Percentiles rank a stretch among this genome's conserved stretches.
Evolutionary conservation across 768 basidiomycete genomes (phyloP).

Genomic region (Polyporus arcularius): DNA sequence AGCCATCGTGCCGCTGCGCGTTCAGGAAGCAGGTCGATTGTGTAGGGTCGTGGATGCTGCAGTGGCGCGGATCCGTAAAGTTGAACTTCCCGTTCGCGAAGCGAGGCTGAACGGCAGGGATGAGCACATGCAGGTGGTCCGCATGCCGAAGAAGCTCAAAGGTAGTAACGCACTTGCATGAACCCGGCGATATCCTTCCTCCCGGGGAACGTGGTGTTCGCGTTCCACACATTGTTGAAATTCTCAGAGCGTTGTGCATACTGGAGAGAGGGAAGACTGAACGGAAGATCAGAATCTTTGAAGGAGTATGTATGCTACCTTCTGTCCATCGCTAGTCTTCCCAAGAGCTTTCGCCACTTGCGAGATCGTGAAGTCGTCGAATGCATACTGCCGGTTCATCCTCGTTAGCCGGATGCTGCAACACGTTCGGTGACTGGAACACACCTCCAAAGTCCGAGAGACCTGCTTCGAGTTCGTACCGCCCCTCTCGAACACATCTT

Average conservation of each 20-base stretch:
- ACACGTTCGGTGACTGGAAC: no score
- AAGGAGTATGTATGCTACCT: constrained; percentile 36
- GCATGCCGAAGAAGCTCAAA: background rate
- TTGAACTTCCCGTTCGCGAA: constrained; percentile 60
- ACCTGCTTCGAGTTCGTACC: constrained; percentile 65
- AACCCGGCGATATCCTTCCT: constrained; percentile 49
- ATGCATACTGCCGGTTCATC: constrained; percentile 48
- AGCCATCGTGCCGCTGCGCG: constrained; percentile 56
- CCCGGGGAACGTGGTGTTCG: constrained; percentile 53
- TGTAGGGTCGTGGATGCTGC: constrained; percentile 61
- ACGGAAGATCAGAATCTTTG: no score
- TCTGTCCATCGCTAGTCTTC: constrained; percentile 48
- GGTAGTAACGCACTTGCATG: constrained; percentile 48
- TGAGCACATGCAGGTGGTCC: background rate
- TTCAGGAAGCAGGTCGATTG: constrained; percentile 62
- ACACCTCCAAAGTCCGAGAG: constrained; percentile 60
- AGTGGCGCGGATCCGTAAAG: constrained; percentile 67
- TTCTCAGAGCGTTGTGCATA: constrained; percentile 56
- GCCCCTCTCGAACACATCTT: constrained; percentile 37
- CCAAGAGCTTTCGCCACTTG: constrained; percentile 61
- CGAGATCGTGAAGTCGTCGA: constrained; percentile 64
- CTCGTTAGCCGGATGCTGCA: background rate
- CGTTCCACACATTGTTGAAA: constrained; percentile 62
- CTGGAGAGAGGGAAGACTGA: constrained; percentile 29
- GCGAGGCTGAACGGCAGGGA: constrained; percentile 41